Base-by-base conservation (phyloP, 768 basidiomycete genomes). In the Suillus lakei region DNA sequence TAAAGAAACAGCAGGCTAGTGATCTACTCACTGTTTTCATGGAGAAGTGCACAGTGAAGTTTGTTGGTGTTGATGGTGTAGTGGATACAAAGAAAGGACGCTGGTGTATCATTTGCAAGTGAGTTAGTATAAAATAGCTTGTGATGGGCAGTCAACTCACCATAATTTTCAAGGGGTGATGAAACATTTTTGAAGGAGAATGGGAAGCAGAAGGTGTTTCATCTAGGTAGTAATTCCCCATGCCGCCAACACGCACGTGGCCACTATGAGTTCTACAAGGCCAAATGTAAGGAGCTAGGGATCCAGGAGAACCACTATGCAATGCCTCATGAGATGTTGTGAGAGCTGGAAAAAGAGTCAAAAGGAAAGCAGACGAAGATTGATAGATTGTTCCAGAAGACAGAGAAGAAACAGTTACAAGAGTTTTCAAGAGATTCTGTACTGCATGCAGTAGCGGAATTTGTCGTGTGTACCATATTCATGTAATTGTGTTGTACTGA, bases 11-110 rank as follows among this genome's bases (percentile, higher is more conserved):
- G 43, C 10, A 32, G 48, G 61, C 61, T 26, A 28, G 16, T 9
- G 43, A 62, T 62, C 18, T 62, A 62, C 61, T 62, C 34, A 62
- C 61, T 46, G 46, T 62, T 10, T 62, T 62, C 43, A 46, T 32
- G 21, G 41, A 62, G 16, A 15, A 23, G 23, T 62, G 61, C 43
- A 62, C 6, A 6, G 43, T 62, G 15, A 62, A 62, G 34, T 62
- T 62, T 46, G 36, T 41, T 30, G 32, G 50, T 32, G 5, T 34
- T 26, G 34, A 46, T 62, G 61, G 61, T 44, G 26, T 23, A 62
- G 48, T 62, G 7, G 61, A 62, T 41, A 50, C 43, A 21, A 23
- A 46, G 41, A 62, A 46, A n/a, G 43, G 61, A 36, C 10, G 26
- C 23, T 62, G 61, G 61, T 62, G 61, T 44, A 48, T 46, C 34